phyloP scores from a whole-genome alignment of 1,139 yeast species.

The Pneumocystis sp. region DNA sequence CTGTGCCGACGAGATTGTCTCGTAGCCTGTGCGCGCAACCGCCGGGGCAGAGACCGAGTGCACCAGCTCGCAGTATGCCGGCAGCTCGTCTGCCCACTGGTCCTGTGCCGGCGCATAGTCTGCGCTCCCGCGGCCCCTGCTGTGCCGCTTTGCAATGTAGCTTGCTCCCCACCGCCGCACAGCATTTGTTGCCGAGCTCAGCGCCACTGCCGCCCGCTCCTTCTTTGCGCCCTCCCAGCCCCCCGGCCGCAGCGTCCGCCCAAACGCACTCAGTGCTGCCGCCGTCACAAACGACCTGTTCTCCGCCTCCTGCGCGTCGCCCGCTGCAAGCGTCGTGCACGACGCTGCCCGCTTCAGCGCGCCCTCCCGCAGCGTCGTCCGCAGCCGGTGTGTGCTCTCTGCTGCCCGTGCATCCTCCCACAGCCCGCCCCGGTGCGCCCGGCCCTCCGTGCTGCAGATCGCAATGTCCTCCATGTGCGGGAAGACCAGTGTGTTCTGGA shows the following conservation, averaged over 20 bases:
- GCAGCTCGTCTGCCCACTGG: too few relatives aligned
- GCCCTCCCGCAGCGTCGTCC: too few relatives aligned
- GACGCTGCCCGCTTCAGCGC: not conserved
- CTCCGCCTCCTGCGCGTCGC: too few relatives aligned
- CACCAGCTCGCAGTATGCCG: too few relatives aligned
- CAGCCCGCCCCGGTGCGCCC: conserved; percentile 77
- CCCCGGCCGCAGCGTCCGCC: too few relatives aligned
- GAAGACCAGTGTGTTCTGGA: conserved; percentile 61
- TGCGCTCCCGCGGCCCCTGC: too few relatives aligned
- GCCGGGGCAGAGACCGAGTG: too few relatives aligned
- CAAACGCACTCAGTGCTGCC: not conserved
- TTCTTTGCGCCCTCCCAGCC: too few relatives aligned
- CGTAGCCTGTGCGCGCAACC: too few relatives aligned
- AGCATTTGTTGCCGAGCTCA: not conserved
- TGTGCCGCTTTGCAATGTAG: not conserved
- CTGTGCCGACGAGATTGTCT: not conserved
- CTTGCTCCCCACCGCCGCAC: not conserved
- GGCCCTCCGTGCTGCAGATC: conserved; percentile 48
- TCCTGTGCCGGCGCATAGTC: too few relatives aligned
- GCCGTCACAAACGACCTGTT: not conserved
- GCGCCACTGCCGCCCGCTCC: too few relatives aligned
- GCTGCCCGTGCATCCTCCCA: conserved; percentile 40
- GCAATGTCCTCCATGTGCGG: conserved; percentile 84
- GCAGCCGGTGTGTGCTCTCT: too few relatives aligned
- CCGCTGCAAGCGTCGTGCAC: not conserved